Evolutionary conservation across 352 stramenopile species (phyloP).

Genomic region (Phytophthora parvispora): DNA sequence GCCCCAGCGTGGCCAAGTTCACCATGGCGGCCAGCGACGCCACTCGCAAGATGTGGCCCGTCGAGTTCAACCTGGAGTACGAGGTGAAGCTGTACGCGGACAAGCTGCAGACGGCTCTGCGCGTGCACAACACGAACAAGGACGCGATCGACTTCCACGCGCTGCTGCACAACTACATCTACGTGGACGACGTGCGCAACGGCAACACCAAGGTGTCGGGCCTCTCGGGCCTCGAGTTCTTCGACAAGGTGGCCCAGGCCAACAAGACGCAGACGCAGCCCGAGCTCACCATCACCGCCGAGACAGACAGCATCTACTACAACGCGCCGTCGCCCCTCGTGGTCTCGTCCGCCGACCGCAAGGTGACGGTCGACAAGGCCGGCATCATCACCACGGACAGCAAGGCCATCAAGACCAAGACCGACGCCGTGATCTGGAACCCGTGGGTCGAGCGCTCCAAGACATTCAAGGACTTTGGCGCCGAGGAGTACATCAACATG

Average conservation of each 20-base stretch:
- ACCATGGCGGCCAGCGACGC: constrained; percentile 35
- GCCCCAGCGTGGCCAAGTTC: constrained; percentile 37
- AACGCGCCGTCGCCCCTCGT: constrained; percentile 43
- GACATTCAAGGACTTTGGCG: constrained; percentile 94
- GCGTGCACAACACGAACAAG: constrained; percentile 89
- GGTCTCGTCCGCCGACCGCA: constrained; percentile 26
- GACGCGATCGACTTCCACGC: constrained; percentile 92
- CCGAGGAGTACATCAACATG: constrained; percentile 96
- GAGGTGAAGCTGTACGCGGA: constrained; percentile 64
- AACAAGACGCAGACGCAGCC: constrained; percentile 66
- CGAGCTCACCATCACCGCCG: constrained; percentile 62
- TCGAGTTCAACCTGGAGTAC: constrained; percentile 75
- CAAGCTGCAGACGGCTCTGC: constrained; percentile 72
- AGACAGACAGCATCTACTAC: constrained; percentile 92
- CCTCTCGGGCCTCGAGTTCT: constrained; percentile 82
- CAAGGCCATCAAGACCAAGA: constrained; percentile 27
- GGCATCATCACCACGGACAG: constrained; percentile 47
- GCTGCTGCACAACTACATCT: constrained; percentile 96
- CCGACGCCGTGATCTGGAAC: constrained; percentile 94
- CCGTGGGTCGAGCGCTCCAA: constrained; percentile 94
- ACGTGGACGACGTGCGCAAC: constrained; percentile 79
- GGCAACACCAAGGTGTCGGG: constrained; percentile 71
- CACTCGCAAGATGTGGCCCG: constrained; percentile 50
- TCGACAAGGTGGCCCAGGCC: constrained; percentile 86
- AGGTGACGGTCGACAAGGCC: constrained; percentile 74